These are phyloP conservation scores for Russula dissimulans DNA, from an alignment of 768 basidiomycete species.

Conservation along the genomic window DNA sequence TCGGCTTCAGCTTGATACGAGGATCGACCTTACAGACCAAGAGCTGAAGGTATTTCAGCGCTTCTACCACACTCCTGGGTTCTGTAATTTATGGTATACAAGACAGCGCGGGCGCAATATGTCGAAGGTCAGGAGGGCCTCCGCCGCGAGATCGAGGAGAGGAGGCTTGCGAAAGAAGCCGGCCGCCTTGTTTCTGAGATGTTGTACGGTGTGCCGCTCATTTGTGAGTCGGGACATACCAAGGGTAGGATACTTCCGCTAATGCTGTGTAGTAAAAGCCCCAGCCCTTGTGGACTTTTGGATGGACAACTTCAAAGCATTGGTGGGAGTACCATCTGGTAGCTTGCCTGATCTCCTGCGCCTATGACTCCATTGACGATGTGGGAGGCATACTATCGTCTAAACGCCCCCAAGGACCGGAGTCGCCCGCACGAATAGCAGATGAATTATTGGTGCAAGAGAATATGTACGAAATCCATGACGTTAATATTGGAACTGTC, in stretches of 20 bases:
- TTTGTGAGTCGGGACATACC: slow-evolving; percentile 37
- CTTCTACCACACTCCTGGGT: not conserved
- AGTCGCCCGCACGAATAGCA: not conserved
- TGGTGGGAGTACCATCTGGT: slow-evolving; percentile 54
- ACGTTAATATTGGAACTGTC: not conserved
- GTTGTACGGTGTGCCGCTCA: slow-evolving; percentile 56
- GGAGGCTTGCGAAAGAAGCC: slow-evolving; percentile 47
- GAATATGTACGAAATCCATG: not conserved
- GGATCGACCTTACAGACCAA: slow-evolving; percentile 75
- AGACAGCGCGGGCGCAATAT: slow-evolving; percentile 51
- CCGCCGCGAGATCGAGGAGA: slow-evolving; percentile 41
- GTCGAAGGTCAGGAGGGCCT: slow-evolving; percentile 49
- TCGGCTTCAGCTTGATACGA: slow-evolving; percentile 53
- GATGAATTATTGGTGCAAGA: not conserved
- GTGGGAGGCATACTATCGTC: slow-evolving; percentile 33
- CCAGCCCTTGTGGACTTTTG: slow-evolving; percentile 65
- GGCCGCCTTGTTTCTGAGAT: slow-evolving; percentile 48
- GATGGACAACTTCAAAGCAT: slow-evolving; percentile 60
- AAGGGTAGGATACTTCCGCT: not conserved
- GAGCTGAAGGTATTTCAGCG: slow-evolving; percentile 53
- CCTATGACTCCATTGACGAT: not conserved
- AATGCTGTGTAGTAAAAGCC: slow-evolving; percentile 44
- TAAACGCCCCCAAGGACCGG: slow-evolving; percentile 40
- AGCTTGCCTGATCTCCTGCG: slow-evolving; percentile 20
- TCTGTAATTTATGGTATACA: slow-evolving; percentile 29